These are phyloP conservation scores for Claviceps paspali DNA, from an alignment of 2,329 filamentous ascomycete genomes.

Conservation along the genomic window DNA sequence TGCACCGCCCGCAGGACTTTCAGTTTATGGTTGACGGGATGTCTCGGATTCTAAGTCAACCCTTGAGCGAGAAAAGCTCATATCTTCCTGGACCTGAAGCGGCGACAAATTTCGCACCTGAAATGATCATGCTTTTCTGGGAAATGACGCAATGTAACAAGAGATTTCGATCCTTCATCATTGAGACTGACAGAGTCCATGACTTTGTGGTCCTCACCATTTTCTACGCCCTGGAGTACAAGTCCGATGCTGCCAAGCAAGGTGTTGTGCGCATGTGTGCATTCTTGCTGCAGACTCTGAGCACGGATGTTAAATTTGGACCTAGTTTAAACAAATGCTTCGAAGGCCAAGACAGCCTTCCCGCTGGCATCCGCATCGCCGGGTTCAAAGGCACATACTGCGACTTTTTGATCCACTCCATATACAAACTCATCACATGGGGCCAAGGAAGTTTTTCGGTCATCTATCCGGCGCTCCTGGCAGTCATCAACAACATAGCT, in stretches of 20 bases:
- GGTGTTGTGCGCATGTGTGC: conserved; percentile 92
- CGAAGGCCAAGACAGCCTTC: conserved; percentile 75
- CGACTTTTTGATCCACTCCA: conserved; percentile 89
- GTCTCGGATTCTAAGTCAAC: conserved; percentile 82
- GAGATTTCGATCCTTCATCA: conserved; percentile 88
- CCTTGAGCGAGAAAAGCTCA: conserved; percentile 73
- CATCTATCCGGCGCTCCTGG: conserved; percentile 81
- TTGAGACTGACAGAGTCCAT: conserved; percentile 84
- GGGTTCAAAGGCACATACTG: conserved; percentile 84
- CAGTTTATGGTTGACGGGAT: conserved; percentile 95
- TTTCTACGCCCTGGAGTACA: conserved; percentile 86
- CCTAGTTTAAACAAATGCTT: conserved; percentile 81
- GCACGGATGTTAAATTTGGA: conserved; percentile 82
- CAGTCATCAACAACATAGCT: conserved; percentile 86
- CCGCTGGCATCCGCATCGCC: conserved; percentile 61
- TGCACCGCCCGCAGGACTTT: conserved; percentile 91
- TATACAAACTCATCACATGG: conserved; percentile 79
- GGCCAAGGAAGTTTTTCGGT: conserved; percentile 83
- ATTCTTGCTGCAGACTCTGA: conserved; percentile 90
- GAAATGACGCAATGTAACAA: conserved; percentile 96
- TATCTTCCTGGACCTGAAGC: conserved; percentile 78
- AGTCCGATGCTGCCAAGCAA: conserved; percentile 72
- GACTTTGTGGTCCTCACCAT: conserved; percentile 84
- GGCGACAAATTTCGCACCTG: conserved; percentile 72
- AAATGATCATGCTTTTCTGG: conserved; percentile 97